Conservation (phyloP, 2,329 filamentous ascomycete species). For the Aureobasidium pullulans region DNA sequence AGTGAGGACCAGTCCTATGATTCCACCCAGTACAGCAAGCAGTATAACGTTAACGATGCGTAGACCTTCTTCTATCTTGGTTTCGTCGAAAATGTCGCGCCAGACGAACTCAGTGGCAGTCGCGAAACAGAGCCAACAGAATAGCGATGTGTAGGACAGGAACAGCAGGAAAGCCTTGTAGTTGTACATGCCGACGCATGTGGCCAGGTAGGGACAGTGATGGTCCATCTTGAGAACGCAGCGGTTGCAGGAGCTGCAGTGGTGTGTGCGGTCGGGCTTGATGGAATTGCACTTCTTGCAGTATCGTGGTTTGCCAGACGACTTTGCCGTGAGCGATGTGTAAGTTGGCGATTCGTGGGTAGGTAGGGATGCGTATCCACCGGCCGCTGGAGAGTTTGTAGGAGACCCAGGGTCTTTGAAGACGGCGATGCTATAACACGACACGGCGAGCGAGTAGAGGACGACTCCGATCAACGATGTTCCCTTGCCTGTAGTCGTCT, state of each 20-base stretch:
- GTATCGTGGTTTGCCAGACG: conserved; percentile 76
- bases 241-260: conserved; percentile 88
- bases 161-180: conserved; percentile 95
- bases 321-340: conserved; percentile 84
- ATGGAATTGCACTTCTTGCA: conserved; percentile 96
- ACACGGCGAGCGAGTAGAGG: conserved; percentile 74
- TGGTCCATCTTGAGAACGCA: conserved; percentile 99
- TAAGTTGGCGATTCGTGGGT: conserved; percentile 13
- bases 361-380: conserved; percentile 17
- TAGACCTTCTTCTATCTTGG: conserved; percentile 67
- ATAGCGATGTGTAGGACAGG: conserved; percentile 78
- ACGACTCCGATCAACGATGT: conserved; percentile 49
- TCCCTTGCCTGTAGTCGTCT: conserved; percentile 26
- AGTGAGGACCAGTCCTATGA: conserved; percentile 81
- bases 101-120: conserved; percentile 77
- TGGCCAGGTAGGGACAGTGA: conserved; percentile 93
- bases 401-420: conserved; percentile 81
- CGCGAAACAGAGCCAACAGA: conserved; percentile 75
- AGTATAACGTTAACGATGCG: conserved; percentile 81
- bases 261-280: conserved; percentile 93
- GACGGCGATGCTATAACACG: conserved; percentile 85
- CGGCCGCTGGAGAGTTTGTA: conserved; percentile 22
- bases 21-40: conserved; percentile 76
- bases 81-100: conserved; percentile 66
- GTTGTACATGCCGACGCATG: conserved; percentile 87